Evolutionary conservation across 106 monocot genomes (phyloP).

Genomic region (Dendrobium officinale): DNA sequence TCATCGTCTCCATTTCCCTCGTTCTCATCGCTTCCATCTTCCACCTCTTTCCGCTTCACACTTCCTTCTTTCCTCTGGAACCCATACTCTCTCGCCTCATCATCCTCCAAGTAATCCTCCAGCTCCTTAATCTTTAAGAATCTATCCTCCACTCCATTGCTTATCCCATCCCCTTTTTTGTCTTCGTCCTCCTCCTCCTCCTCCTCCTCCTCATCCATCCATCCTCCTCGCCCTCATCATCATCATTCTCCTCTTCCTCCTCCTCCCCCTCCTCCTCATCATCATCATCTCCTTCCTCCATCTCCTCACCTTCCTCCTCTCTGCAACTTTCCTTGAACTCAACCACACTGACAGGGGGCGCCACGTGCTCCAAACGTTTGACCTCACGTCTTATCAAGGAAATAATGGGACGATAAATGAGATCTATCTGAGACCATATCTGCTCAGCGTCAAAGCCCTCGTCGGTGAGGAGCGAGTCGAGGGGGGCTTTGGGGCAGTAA

Average conservation of each 20-base stretch:
- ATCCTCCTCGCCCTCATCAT: conserved; percentile 19
- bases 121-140: conserved; percentile 64
- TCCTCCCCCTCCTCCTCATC: conserved; percentile 4
- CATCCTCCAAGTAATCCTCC: conserved; percentile 47
- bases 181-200: not conserved
- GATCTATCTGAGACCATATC: conserved; percentile 88
- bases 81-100: conserved; percentile 60
- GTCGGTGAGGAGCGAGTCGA: conserved; percentile 49
- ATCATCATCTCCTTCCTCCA: conserved; percentile 8
- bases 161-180: conserved; percentile 4
- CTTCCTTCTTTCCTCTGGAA: conserved; percentile 5
- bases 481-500: conserved; percentile 40
- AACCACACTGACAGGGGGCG: conserved; percentile 1
- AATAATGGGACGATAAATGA: conserved; percentile 39
- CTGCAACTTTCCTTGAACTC: conserved; percentile 11
- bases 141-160: conserved; percentile 20
- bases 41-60: conserved; percentile 7
- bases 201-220: not conserved
- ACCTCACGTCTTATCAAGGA: conserved; percentile 31
- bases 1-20: conserved; percentile 33
- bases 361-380: conserved; percentile 26
- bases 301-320: conserved; percentile 13
- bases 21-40: conserved; percentile 11
- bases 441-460: conserved; percentile 83
- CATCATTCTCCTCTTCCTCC: conserved; percentile 19